Evolutionary conservation across 257 asterid genomes (phyloP).

Genomic region (Paulownia fortunei): DNA sequence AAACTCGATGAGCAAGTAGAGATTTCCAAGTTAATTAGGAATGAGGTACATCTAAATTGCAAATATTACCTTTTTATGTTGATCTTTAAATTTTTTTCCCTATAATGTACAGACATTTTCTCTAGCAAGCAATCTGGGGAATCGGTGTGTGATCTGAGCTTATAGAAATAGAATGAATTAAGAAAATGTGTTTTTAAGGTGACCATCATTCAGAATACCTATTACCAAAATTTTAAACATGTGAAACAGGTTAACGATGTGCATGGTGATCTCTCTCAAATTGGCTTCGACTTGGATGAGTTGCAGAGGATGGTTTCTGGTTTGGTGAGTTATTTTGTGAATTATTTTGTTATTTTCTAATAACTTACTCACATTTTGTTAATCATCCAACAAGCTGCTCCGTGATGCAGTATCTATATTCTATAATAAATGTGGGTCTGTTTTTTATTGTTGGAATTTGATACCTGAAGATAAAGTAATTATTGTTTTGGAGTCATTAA

Average conservation of each 20-base stretch:
- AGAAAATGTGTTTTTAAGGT: not conserved
- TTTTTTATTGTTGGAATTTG: not conserved
- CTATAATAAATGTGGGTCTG: not conserved
- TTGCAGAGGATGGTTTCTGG: constrained; percentile 61
- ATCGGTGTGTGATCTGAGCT: not conserved
- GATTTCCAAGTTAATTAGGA: constrained; percentile 59
- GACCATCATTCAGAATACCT: constrained; percentile 6
- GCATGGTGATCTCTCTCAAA: constrained; percentile 63
- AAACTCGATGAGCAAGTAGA: constrained; percentile 82
- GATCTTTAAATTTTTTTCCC: not conserved
- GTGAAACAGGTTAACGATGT: constrained; percentile 60
- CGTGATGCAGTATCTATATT: not conserved
- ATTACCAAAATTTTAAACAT: constrained; percentile 16
- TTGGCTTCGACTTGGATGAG: constrained; percentile 55
- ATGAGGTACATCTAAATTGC: constrained; percentile 47
- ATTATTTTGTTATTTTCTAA: not conserved
- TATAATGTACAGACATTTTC: not conserved
- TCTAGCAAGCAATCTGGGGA: not conserved
- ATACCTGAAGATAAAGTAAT: not conserved
- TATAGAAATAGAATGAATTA: not conserved
- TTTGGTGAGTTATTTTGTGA: constrained; percentile 51
- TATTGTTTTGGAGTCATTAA: not conserved
- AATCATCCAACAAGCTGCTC: constrained; percentile 14
- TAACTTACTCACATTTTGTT: not conserved
- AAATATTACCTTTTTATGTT: not conserved